phyloP scores from a whole-genome alignment of 179 eudicot species.

The Beta lomatogona region DNA sequence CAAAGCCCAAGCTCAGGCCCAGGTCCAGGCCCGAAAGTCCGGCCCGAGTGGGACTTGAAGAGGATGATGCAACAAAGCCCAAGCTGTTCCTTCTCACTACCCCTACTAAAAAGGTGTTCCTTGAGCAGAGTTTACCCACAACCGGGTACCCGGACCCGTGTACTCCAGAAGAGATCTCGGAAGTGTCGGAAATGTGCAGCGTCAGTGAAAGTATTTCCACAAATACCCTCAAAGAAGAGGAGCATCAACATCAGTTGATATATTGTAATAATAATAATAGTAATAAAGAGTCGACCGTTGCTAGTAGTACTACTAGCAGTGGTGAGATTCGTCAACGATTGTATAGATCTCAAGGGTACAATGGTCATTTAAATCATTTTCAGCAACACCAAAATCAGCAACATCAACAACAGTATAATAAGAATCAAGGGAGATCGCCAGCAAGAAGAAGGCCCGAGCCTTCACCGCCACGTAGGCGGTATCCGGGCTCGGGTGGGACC shows the following conservation, averaged over 20 bases:
- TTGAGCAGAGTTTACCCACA: no score
- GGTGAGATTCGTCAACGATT: slow-evolving; percentile 20
- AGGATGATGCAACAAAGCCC: slow-evolving; percentile 21
- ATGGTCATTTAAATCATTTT: background rate
- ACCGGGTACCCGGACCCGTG: slow-evolving; percentile 4
- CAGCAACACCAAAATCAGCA: background rate
- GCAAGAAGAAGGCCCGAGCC: slow-evolving; percentile 50
- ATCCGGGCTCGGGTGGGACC: slow-evolving; percentile 17
- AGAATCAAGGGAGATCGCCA: slow-evolving; percentile 45
- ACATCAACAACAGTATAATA: background rate
- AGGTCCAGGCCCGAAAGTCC: slow-evolving; percentile 12
- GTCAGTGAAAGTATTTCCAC: slow-evolving; percentile 51
- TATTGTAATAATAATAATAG: background rate
- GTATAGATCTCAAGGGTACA: slow-evolving; percentile 40
- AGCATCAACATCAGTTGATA: background rate
- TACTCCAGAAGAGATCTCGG: slow-evolving; percentile 47
- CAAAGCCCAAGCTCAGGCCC: slow-evolving; percentile 30
- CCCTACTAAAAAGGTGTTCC: background rate
- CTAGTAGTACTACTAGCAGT: background rate
- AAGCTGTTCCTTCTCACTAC: background rate
- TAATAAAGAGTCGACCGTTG: background rate
- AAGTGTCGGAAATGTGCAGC: slow-evolving; percentile 54
- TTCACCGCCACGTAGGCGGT: slow-evolving; percentile 36
- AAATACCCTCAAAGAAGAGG: slow-evolving; percentile 35
- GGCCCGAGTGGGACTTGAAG: background rate